Conservation (phyloP, 257 asterid species). For the Solanum paucissectum region DNA sequence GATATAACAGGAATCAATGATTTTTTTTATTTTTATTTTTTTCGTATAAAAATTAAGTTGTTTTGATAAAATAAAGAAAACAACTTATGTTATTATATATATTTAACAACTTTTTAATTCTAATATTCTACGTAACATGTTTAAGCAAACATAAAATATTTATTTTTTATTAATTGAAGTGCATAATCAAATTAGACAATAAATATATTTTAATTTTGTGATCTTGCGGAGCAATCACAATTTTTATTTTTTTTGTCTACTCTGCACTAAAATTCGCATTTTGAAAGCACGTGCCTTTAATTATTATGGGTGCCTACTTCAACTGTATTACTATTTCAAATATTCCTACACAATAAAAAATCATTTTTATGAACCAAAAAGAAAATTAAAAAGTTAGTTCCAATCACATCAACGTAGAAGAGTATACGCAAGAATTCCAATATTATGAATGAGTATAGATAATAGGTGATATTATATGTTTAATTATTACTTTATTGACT, state of each 20-base stretch:
- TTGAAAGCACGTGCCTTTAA: not conserved
- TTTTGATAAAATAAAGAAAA: not conserved
- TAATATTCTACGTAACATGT: not conserved
- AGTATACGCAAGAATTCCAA: not conserved
- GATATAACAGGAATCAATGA: not conserved
- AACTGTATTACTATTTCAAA: not conserved
- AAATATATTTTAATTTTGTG: too few relatives aligned
- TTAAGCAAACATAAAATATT: too few relatives aligned
- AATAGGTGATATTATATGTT: not conserved
- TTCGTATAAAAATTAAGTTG: too few relatives aligned
- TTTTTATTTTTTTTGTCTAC: too few relatives aligned
- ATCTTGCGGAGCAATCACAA: not conserved
- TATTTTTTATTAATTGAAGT: too few relatives aligned
- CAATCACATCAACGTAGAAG: not conserved
- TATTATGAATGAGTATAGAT: not conserved
- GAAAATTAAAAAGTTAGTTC: not conserved
- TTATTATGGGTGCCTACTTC: not conserved
- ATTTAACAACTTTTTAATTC: too few relatives aligned
- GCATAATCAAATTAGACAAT: not conserved
- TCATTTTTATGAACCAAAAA: not conserved
- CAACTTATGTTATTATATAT: not conserved
- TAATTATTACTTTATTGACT: not conserved
- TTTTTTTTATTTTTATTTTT: too few relatives aligned
- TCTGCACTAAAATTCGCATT: too few relatives aligned
- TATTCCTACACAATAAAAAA: not conserved